Base-by-base conservation (phyloP, 78 protist species). In the Chrysochromulina parva region DNA sequence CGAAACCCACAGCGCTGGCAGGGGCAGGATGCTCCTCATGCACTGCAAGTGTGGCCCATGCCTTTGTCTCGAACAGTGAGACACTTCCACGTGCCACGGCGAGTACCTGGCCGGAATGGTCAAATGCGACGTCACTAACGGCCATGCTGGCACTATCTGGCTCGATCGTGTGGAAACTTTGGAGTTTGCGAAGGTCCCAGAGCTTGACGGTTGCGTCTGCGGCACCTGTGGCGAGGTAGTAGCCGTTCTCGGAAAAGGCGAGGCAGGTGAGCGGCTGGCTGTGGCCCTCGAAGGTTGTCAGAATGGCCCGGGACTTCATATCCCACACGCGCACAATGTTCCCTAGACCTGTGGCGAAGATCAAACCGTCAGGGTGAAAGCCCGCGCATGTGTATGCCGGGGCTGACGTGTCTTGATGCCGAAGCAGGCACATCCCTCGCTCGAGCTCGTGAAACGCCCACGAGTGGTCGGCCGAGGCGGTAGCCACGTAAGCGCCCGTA, bases 361-460 rank as follows among this genome's bases (percentile, higher is more conserved):
- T 57, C 48, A 94, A 58, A 16, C 99, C 99, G 86, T 98, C 99
- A 17, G 99, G 99, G 80, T 97, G 99, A 80, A 96, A 90, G 14
- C 11, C 62, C 16, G 58, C 85, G 65, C 74, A 16, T 2, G 55
- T 24, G 91, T 84, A 88, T 19, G 69, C 87, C 60, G 48, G 24
- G 74, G 90, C 54, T 59, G 57, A 6, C 54, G 47, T 20, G 17
- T 38, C 81, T 38, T 73, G 84, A 38, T 1, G 88, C 28, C 71
- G 71, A 7, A 65, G 71, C 28, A 65, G 28, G 28, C 90, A 85
- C 65, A 38, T 10, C 50, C 91, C 95, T 0, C 89, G 60, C 20
- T 1, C 73, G 50, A 96, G 5, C 78, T 98, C 98, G 66, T 66
- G 76, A 85, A 98, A 53, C 58, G 94, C 89, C 97, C 96, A 96